Percentiles rank a stretch among this genome's conserved stretches.
These are phyloP conservation scores for Zelonia costaricensis DNA, from an alignment of 208 protist genomes.

Conservation along the genomic window DNA sequence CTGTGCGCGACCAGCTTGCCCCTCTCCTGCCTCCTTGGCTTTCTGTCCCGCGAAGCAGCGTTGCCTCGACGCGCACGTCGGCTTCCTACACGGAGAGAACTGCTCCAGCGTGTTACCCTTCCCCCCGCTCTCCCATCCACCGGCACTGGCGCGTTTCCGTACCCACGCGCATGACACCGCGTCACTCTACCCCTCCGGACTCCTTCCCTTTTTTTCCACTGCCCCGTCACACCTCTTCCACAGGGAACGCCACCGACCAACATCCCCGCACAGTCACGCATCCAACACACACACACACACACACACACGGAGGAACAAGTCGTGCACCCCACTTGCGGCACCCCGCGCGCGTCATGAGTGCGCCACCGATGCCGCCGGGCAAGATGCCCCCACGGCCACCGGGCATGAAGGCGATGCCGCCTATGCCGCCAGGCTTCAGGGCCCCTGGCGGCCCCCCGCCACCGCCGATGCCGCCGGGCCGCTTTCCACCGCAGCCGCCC, in stretches of 20 bases:
- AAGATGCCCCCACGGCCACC: conserved; percentile 25
- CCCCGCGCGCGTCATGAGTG: conserved; percentile 1
- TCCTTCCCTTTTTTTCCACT: neutral
- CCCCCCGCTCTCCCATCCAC: too few relatives aligned
- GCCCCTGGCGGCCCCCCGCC: neutral
- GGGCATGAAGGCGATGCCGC: conserved; percentile 24
- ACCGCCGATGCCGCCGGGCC: conserved; percentile 13
- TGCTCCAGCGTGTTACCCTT: too few relatives aligned
- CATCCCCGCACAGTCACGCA: too few relatives aligned
- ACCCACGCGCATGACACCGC: too few relatives aligned
- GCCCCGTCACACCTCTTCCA: neutral
- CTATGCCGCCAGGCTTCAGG: conserved; percentile 38
- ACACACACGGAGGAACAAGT: conserved; percentile 6
- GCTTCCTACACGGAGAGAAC: too few relatives aligned
- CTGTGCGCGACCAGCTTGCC: too few relatives aligned
- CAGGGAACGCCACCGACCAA: too few relatives aligned
- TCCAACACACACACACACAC: too few relatives aligned
- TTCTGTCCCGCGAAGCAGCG: too few relatives aligned
- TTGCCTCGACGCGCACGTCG: too few relatives aligned
- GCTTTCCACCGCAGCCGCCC: conserved; percentile 13
- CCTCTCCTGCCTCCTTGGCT: too few relatives aligned
- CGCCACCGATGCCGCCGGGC: conserved; percentile 37
- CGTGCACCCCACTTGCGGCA: neutral
- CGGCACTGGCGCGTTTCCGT: too few relatives aligned
- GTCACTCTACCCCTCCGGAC: neutral